Base-by-base conservation (phyloP, 208 protist species). In the Leishmania turanica region DNA sequence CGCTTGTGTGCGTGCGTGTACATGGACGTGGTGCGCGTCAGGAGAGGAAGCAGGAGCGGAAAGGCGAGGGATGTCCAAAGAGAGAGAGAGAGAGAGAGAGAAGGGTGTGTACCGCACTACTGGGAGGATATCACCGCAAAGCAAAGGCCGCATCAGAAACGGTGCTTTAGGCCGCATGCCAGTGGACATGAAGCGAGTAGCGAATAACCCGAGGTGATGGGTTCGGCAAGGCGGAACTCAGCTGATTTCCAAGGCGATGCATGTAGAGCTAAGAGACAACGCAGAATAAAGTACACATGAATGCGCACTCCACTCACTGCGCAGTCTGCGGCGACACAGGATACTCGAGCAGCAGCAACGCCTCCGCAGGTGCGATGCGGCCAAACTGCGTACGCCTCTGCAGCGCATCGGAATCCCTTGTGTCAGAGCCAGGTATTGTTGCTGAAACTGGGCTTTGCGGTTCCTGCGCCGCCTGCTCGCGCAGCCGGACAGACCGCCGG, bases 401-500 rank as follows among this genome's bases (percentile, higher is more conserved):
- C 58, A 58, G 11, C 9, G 58, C 75, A 58, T 62, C 24, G n/a
- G 37, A 31, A 34, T 51, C 54, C 27, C 24, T 71, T 49, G 42
- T 24, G 69, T 47, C 49, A 15, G 42, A 47, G 31, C 24, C 34
- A 3, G 49, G 54, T 17, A 4, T 27, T 47, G 56, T 54, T n/a
- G 58, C 47, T 54, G 31, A 21, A 42, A 70, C 45, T 51, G 62
- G 58, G 65, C 2, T 31, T 49, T 64, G 68, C 34, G 68, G 54
- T 5, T 27, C 70, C 31, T 75, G 80, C 71, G 75, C 68, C 40
- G 66, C 73, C 15, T 81, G 78, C 3, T 71, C 34, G 47, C 84
- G 81, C 75, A 87, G 53, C 49, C 80, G 79, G n/a, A 68, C 60
- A 19, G 85, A 88, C 9, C 87, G 88, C 34, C 68, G 45, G 69